Percentiles rank a stretch among this genome's conserved stretches.
These are phyloP conservation scores for Calonectria montana DNA, from an alignment of 2,329 filamentous ascomycete species.

Conservation along the genomic window DNA sequence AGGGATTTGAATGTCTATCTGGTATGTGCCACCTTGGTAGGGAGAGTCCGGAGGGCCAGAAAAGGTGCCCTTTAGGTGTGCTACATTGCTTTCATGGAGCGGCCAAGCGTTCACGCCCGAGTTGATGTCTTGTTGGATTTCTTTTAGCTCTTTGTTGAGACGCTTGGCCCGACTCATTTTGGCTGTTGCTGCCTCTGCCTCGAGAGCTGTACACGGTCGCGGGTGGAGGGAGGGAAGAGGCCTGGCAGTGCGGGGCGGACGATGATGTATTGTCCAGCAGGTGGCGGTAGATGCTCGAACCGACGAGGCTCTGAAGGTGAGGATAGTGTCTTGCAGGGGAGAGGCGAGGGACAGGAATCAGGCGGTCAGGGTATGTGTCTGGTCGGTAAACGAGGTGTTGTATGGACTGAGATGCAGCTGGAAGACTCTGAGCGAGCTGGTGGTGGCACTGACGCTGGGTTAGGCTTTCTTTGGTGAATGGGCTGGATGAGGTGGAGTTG, in stretches of 20 bases:
- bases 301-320: not conserved
- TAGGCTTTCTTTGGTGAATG: conserved; percentile 9
- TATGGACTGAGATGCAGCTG: not conserved
- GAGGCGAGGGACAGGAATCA: not conserved
- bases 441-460: conserved; percentile 3
- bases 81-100: conserved; percentile 76
- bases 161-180: conserved; percentile 66
- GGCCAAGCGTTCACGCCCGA: conserved; percentile 81
- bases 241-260: not conserved
- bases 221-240: not conserved
- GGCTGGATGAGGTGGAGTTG: conserved; percentile 8
- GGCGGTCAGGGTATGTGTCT: not conserved
- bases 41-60: conserved; percentile 91
- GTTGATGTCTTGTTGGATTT: conserved; percentile 78
- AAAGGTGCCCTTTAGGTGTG: conserved; percentile 85
- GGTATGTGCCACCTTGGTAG: conserved; percentile 87
- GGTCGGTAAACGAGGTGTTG: not conserved
- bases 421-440: not conserved
- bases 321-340: not conserved
- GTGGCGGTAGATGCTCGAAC: not conserved
- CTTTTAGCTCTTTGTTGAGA: conserved; percentile 80
- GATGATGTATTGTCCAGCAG: not conserved
- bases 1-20: conserved; percentile 88
- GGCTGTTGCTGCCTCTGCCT: conserved; percentile 48
- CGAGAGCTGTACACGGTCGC: not conserved